Evolutionary conservation across 345 rosid genomes (phyloP).

Genomic region (Excoecaria cochinchinensis): DNA sequence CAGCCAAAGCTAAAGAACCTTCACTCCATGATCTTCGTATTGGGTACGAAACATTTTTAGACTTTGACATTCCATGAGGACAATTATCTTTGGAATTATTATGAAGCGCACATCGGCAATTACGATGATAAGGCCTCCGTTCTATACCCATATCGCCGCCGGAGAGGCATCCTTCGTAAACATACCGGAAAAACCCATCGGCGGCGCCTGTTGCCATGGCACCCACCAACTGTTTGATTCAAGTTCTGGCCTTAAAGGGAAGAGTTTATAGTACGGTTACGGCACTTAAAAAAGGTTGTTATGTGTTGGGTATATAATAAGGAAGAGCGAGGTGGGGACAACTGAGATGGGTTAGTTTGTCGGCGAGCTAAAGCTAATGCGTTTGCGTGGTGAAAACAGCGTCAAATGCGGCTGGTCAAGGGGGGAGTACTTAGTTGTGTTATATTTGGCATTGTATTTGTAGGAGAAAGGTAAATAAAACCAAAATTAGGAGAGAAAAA

Average conservation of each 20-base stretch:
- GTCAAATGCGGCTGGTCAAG: not conserved
- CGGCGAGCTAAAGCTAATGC: not conserved
- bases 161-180: constrained; percentile 60
- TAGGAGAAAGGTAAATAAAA: not conserved
- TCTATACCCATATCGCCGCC: constrained; percentile 42
- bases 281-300: not conserved
- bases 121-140: constrained; percentile 66
- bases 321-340: not conserved
- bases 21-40: constrained; percentile 67
- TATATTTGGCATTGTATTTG: not conserved
- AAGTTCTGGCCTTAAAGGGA: not conserved
- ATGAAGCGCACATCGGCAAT: constrained; percentile 64
- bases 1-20: constrained; percentile 45
- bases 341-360: not conserved
- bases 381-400: constrained; percentile 5
- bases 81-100: constrained; percentile 29
- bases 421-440: not conserved
- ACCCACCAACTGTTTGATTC: too few species aligned
- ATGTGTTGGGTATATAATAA: not conserved
- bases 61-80: constrained; percentile 20
- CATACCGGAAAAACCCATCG: constrained; percentile 50
- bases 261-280: not conserved
- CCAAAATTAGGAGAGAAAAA: not conserved
- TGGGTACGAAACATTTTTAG: constrained; percentile 47
- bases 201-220: constrained; percentile 51